These are phyloP conservation scores for Schizochytrium sp. DNA, from an alignment of 108 stramenopile genomes.

Conservation along the genomic window DNA sequence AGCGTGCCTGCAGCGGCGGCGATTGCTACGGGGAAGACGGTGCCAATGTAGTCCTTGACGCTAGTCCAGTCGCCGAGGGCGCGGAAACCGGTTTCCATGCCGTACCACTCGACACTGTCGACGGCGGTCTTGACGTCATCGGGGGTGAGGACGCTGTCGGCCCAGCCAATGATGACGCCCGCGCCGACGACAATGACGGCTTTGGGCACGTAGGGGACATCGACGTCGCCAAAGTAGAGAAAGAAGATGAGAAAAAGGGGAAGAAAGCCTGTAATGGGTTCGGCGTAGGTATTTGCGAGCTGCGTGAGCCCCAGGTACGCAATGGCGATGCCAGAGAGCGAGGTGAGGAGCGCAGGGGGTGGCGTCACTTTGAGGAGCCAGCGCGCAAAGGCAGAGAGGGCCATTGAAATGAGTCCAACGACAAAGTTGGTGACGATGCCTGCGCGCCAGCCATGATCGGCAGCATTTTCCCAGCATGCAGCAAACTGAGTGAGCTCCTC, in stretches of 20 bases:
- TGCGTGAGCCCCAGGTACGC: conserved; percentile 49
- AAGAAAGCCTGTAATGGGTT: conserved; percentile 42
- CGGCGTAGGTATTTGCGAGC: neutral
- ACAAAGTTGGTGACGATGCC: conserved; percentile 58
- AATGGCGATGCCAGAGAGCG: conserved; percentile 53
- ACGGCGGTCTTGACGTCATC: conserved; percentile 21
- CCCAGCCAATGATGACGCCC: conserved; percentile 45
- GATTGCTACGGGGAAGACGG: conserved; percentile 49
- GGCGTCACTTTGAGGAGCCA: conserved; percentile 35
- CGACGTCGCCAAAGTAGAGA: conserved; percentile 45
- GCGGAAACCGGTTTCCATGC: neutral
- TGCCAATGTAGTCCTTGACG: conserved; percentile 42
- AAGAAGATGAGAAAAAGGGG: conserved; percentile 42
- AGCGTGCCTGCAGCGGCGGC: conserved; percentile 27
- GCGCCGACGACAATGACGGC: conserved; percentile 39
- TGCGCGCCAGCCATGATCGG: conserved; percentile 48
- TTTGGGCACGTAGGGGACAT: conserved; percentile 38
- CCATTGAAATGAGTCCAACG: conserved; percentile 46
- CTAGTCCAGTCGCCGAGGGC: conserved; percentile 22
- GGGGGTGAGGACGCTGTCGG: conserved; percentile 25
- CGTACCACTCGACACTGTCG: conserved; percentile 25
- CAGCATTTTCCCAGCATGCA: conserved; percentile 15
- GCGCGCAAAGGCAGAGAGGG: conserved; percentile 38
- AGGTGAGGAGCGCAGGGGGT: conserved; percentile 42
- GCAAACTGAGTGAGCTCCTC: neutral